Conservation (phyloP, 2,329 filamentous ascomycete species). For the Pyrenophora seminiperda region DNA sequence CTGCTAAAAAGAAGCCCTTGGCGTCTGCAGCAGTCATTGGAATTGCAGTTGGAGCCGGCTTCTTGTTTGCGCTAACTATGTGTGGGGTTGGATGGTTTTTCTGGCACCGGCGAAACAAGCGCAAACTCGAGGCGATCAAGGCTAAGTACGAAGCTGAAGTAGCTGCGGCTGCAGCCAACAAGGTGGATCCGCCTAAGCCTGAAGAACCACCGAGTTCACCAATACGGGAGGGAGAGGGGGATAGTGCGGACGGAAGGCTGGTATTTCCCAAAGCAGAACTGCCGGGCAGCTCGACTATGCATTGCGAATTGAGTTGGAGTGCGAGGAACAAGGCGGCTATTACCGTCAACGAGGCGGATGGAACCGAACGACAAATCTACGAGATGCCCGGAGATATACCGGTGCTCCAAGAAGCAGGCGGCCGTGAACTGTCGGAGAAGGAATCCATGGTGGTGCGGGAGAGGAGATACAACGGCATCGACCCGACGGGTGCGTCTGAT, state of each 20-base stretch:
- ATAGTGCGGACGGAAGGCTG: constrained; percentile 28
- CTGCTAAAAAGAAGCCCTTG: constrained; percentile 12
- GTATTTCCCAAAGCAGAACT: constrained; percentile 56
- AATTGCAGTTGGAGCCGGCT: constrained; percentile 49
- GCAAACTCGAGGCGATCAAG: constrained; percentile 27
- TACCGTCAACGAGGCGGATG: constrained; percentile 41
- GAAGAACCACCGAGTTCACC: constrained; percentile 34
- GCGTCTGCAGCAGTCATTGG: constrained; percentile 51
- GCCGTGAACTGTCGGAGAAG: constrained; percentile 55
- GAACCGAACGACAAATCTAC: constrained; percentile 48
- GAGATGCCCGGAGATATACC: constrained; percentile 63
- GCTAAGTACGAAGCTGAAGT: constrained; percentile 33
- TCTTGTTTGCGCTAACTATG: constrained; percentile 41
- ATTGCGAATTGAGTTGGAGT: constrained; percentile 21
- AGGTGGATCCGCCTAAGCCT: constrained; percentile 24
- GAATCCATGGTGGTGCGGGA: constrained; percentile 55
- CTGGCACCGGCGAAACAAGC: constrained; percentile 37
- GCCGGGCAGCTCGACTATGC: constrained; percentile 35
- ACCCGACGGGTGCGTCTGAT: constrained; percentile 32
- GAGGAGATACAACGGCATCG: constrained; percentile 53
- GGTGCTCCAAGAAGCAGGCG: constrained; percentile 57
- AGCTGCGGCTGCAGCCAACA: constrained; percentile 24
- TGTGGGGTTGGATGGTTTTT: constrained; percentile 43
- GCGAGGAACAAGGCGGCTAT: constrained; percentile 25
- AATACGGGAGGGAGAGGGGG: constrained; percentile 27